These are phyloP conservation scores for Starmera pachycereana DNA, from an alignment of 805 yeast genomes.

Conservation along the genomic window DNA sequence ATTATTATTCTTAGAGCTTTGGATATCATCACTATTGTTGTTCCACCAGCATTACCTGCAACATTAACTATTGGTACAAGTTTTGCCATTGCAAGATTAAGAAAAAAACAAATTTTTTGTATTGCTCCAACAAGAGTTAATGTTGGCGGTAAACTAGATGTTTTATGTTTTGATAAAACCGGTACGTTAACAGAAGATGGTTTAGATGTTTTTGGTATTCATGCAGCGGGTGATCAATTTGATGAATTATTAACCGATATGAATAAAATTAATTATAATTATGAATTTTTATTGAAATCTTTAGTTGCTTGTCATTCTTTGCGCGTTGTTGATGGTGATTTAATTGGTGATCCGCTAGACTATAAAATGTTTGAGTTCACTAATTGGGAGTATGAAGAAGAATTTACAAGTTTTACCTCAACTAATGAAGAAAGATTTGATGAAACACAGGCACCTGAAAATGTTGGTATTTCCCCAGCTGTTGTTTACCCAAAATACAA, in stretches of 20 bases:
- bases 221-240: constrained; percentile 22
- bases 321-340: constrained; percentile 63
- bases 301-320: constrained; percentile 76
- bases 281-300: constrained; percentile 25
- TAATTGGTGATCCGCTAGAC: constrained; percentile 92
- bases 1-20: constrained; percentile 80
- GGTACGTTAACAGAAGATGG: constrained; percentile 98
- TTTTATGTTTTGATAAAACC: constrained; percentile 90
- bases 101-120: constrained; percentile 65
- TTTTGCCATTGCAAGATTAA: constrained; percentile 74
- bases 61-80: constrained; percentile 94
- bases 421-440: constrained; percentile 28
- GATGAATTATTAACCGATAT: constrained; percentile 17
- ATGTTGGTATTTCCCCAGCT: constrained; percentile 34
- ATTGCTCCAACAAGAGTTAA: constrained; percentile 92
- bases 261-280: constrained; percentile 16
- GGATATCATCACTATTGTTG: constrained; percentile 92
- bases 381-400: constrained; percentile 66
- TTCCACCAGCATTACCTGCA: constrained; percentile 98
- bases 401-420: constrained; percentile 32
- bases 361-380: constrained; percentile 89
- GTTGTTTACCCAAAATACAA: constrained; percentile 37
- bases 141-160: constrained; percentile 90
- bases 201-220: constrained; percentile 73
- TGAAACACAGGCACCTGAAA: constrained; percentile 30